Conservation (phyloP, 495 filamentous ascomycete genomes). For the Elasticomyces elasticus region DNA sequence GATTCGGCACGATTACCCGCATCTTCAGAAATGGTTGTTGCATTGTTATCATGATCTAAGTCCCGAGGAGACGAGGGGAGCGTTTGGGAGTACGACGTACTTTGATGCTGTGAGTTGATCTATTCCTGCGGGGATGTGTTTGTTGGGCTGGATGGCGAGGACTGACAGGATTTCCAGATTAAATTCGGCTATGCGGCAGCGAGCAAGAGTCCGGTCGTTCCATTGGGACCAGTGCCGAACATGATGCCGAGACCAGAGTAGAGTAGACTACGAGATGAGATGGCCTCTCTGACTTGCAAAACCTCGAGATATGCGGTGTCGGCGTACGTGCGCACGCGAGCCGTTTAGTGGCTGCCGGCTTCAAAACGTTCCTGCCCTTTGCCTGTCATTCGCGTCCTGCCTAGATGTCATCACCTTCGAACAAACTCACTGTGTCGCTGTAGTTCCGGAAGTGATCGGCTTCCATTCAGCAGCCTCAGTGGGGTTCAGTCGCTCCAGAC, state of each 20-base stretch:
- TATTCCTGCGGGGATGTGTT: too few species aligned
- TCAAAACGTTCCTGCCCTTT: too few species aligned
- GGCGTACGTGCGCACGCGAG: too few species aligned
- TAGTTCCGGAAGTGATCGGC: too few species aligned
- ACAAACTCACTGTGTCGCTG: too few species aligned
- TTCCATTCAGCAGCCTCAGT: too few species aligned
- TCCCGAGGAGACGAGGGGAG: constrained; percentile 38
- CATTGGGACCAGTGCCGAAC: constrained; percentile 55
- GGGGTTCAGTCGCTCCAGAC: too few species aligned
- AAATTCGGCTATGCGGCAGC: constrained; percentile 27
- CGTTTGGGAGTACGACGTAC: constrained; percentile 59
- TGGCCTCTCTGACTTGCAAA: too few species aligned
- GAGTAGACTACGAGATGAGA: not conserved
- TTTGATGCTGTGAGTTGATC: constrained; percentile 44
- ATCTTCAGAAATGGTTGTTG: constrained; percentile 57
- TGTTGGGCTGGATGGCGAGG: not conserved
- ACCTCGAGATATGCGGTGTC: too few species aligned
- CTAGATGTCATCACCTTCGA: too few species aligned
- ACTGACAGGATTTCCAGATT: constrained; percentile 13
- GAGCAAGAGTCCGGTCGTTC: constrained; percentile 42
- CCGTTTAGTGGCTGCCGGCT: too few species aligned
- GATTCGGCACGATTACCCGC: constrained; percentile 61
- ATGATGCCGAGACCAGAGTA: constrained; percentile 33
- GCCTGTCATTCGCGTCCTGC: too few species aligned
- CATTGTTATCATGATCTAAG: constrained; percentile 61